phyloP scores from a whole-genome alignment of 176 grass and related monocot species.

The Dendrocalamus sinicus region DNA sequence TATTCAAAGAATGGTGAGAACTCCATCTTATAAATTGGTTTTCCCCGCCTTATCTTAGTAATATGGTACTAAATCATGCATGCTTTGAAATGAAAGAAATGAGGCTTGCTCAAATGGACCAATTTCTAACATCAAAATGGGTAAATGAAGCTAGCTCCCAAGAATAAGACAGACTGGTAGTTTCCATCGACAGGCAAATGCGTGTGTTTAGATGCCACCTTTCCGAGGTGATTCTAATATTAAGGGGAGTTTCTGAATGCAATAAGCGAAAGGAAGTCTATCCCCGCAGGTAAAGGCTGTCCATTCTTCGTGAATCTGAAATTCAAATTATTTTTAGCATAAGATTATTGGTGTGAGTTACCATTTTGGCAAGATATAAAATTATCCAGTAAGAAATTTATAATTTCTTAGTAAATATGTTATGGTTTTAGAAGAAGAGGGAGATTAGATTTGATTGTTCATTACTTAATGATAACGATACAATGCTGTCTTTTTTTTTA shows the following conservation, averaged over 20 bases:
- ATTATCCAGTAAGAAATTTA: not conserved
- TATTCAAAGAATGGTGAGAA: no score
- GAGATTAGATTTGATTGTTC: no score
- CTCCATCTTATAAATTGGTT: no score
- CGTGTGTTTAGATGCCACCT: not conserved
- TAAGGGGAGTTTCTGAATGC: not conserved
- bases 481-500: no score
- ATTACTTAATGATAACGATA: no score
- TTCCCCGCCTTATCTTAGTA: accelerated
- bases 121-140: not conserved
- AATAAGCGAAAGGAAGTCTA: no score
- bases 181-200: not conserved
- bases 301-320: conserved; percentile 24
- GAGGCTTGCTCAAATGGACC: no score
- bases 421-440: no score
- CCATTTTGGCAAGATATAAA: not conserved
- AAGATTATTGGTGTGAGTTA: not conserved
- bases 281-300: not conserved
- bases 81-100: no score
- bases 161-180: not conserved
- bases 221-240: conserved; percentile 8
- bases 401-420: not conserved
- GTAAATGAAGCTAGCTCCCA: not conserved
- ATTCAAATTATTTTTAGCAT: not conserved
- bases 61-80: no score